Evolutionary conservation across 192 early-diverging fungal species (phyloP).

Genomic region (Coemansia sp.): DNA sequence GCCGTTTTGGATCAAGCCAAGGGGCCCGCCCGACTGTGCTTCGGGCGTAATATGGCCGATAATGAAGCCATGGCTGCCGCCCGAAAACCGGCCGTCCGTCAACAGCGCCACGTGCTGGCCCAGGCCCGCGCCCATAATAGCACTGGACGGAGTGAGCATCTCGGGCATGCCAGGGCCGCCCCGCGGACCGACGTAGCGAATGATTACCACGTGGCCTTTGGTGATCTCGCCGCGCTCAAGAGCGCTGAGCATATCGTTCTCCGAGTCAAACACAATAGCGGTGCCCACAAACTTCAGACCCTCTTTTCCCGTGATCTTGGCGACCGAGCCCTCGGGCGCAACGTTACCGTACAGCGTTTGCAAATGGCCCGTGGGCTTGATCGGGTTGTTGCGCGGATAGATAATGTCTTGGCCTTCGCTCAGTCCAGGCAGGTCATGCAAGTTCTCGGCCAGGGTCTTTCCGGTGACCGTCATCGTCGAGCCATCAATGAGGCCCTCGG

Average conservation of each 20-base stretch:
- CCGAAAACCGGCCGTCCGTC: slow-evolving; percentile 98
- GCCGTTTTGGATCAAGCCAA: slow-evolving; percentile 86
- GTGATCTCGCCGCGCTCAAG: slow-evolving; percentile 83
- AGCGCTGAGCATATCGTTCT: slow-evolving; percentile 87
- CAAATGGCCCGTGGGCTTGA: slow-evolving; percentile 93
- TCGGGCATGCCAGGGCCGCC: slow-evolving; percentile 99
- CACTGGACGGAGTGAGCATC: slow-evolving; percentile 97
- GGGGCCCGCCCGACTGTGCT: slow-evolving; percentile 94
- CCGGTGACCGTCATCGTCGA: slow-evolving; percentile 95
- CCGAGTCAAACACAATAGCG: slow-evolving; percentile 90
- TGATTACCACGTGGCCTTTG: slow-evolving; percentile 91
- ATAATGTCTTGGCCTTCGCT: slow-evolving; percentile 81
- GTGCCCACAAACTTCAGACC: slow-evolving; percentile 84
- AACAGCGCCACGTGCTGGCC: slow-evolving; percentile 96
- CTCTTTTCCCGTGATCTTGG: slow-evolving; percentile 99
- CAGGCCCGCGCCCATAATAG: slow-evolving; percentile 99
- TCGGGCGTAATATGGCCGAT: slow-evolving; percentile 99
- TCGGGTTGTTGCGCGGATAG: slow-evolving; percentile 74
- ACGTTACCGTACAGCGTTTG: slow-evolving; percentile 93
- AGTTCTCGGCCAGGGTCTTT: slow-evolving; percentile 94
- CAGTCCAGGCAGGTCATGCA: slow-evolving; percentile 74
- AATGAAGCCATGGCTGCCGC: slow-evolving; percentile 97
- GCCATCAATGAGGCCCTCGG: slow-evolving; percentile 82
- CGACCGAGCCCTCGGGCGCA: slow-evolving; percentile 93
- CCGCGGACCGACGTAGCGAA: slow-evolving; percentile 97